A percentile compares a stretch with the other conserved stretches of the same genome.
phyloP scores from a whole-genome alignment of 2,329 filamentous ascomycete species.

The Neospermospora avenae region DNA sequence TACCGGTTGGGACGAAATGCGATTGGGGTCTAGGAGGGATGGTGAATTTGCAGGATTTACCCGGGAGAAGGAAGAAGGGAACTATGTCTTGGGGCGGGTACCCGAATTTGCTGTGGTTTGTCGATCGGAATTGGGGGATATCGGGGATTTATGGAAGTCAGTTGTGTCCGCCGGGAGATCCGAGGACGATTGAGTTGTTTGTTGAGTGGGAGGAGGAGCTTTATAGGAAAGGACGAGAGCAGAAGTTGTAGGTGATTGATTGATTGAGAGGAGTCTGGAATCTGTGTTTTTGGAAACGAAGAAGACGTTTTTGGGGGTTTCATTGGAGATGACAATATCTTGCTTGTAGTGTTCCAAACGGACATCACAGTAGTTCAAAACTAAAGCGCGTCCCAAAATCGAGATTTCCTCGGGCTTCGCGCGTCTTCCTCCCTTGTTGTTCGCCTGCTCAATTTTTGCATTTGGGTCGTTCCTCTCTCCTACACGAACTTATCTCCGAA shows the following conservation, averaged over 20 bases:
- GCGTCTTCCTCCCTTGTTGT: too few species aligned
- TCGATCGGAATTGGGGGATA: slow-evolving; percentile 40
- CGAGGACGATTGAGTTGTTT: slow-evolving; percentile 35
- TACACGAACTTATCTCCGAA: too few species aligned
- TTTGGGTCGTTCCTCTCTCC: too few species aligned
- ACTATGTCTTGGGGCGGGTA: slow-evolving; percentile 45
- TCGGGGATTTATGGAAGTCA: slow-evolving; percentile 43
- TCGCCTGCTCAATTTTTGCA: too few species aligned
- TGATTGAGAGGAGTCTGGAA: neutral
- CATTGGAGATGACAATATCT: too few species aligned
- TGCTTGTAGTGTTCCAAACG: too few species aligned
- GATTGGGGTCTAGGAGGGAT: slow-evolving; percentile 43
- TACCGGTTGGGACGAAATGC: slow-evolving; percentile 37
- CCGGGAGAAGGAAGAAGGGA: slow-evolving; percentile 37
- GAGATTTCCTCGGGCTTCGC: too few species aligned
- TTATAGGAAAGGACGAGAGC: slow-evolving; percentile 31
- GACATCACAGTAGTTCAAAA: too few species aligned
- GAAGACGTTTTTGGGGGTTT: too few species aligned
- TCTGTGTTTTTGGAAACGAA: neutral
- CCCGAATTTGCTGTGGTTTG: slow-evolving; percentile 46
- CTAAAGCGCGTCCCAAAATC: too few species aligned
- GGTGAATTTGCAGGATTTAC: slow-evolving; percentile 39
- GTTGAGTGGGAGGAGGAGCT: slow-evolving; percentile 40
- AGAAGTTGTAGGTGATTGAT: slow-evolving; percentile 10
- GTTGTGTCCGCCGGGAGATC: slow-evolving; percentile 42